Evolutionary conservation across 192 early-diverging fungal genomes (phyloP).

Genomic region (Rhizoclosmatium sp.): DNA sequence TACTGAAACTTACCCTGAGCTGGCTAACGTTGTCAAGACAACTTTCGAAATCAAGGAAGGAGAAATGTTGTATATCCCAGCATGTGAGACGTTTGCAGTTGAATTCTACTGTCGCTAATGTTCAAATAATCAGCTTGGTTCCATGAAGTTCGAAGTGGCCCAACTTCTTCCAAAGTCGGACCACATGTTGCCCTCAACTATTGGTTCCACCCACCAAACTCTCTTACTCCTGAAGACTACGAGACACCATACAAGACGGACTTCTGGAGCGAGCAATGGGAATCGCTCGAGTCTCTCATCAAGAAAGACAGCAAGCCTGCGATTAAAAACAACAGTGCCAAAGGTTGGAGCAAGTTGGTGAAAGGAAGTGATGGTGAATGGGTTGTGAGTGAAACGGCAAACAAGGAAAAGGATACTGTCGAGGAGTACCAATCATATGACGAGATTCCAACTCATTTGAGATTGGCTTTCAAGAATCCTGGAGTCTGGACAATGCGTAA

Average conservation of each 20-base stretch:
- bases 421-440: slow-evolving; percentile 12
- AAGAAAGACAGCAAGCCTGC: not conserved
- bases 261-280: slow-evolving; percentile 32
- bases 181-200: slow-evolving; percentile 47
- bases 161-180: not conserved
- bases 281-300: not conserved
- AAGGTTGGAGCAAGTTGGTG: slow-evolving; percentile 12
- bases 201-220: slow-evolving; percentile 48
- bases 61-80: slow-evolving; percentile 47
- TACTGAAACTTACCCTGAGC: slow-evolving; percentile 7
- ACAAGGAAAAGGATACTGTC: not conserved
- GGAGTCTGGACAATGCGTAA: slow-evolving; percentile 30
- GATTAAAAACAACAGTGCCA: slow-evolving; percentile 18
- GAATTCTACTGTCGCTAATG: slow-evolving; percentile 24
- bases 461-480: slow-evolving; percentile 26
- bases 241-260: slow-evolving; percentile 40
- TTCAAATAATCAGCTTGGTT: slow-evolving; percentile 42
- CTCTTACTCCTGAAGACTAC: not conserved
- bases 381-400: not conserved
- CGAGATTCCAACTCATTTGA: slow-evolving; percentile 16
- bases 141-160: slow-evolving; percentile 37
- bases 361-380: slow-evolving; percentile 1
- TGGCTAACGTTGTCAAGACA: slow-evolving; percentile 26
- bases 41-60: slow-evolving; percentile 44
- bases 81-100: slow-evolving; percentile 34